Percentiles rank a stretch among this genome's conserved stretches.
Conservation (phyloP, 768 basidiomycete species). For the Chalciporus sphaerocephalus region DNA sequence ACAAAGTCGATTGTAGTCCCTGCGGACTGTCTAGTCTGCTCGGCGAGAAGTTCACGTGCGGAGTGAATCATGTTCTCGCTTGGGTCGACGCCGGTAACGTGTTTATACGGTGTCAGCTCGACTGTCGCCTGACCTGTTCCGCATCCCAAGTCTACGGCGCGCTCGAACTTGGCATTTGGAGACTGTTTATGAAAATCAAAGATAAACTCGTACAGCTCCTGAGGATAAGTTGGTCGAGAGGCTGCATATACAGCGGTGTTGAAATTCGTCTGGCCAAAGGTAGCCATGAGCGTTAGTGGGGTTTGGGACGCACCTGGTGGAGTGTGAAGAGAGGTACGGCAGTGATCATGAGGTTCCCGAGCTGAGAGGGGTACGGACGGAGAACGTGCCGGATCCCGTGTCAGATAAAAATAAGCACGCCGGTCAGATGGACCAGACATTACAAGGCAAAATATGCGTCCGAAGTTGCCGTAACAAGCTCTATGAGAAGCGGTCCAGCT, state of each 20-base stretch:
- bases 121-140: slow-evolving; percentile 77
- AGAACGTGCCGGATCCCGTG: background rate
- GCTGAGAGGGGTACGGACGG: background rate
- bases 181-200: slow-evolving; percentile 48
- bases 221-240: slow-evolving; percentile 68
- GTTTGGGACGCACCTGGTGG: background rate
- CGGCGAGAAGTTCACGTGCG: slow-evolving; percentile 33
- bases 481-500: too few species aligned
- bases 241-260: slow-evolving; percentile 61
- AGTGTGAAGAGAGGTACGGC: background rate
- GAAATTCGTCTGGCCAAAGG: slow-evolving; percentile 65
- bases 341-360: background rate
- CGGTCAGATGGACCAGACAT: background rate
- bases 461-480: background rate
- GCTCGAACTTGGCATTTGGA: slow-evolving; percentile 39
- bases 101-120: slow-evolving; percentile 50
- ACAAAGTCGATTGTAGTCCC: slow-evolving; percentile 26
- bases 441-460: too few species aligned
- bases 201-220: slow-evolving; percentile 57
- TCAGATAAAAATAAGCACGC: background rate
- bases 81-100: slow-evolving; percentile 74
- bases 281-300: slow-evolving; percentile 47
- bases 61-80: slow-evolving; percentile 63
- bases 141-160: slow-evolving; percentile 73
- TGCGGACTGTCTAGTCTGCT: slow-evolving; percentile 13